Base-by-base conservation (phyloP, 257 asterid genomes). In the Petrea volubilis region DNA sequence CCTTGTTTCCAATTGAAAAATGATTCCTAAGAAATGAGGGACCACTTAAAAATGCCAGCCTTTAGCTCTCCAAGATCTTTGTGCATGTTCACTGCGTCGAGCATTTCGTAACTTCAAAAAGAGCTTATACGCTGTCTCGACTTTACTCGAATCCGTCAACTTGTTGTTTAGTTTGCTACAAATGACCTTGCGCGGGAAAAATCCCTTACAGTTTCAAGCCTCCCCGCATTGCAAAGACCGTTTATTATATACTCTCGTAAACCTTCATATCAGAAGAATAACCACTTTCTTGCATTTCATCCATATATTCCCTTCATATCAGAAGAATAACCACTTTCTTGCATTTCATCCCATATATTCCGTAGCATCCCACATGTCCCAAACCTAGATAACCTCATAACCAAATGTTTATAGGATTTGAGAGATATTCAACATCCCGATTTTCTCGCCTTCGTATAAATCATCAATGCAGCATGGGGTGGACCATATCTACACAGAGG, bases 401-500 rank as follows among this genome's bases (percentile, higher is more conserved):
- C 78, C 83, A 94, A 78, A 71, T 89, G 77, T 79, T 91, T 94
- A 77, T 89, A 94, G 5, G 90, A 85, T 3, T 78, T 80, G 67
- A 84, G 17, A 1, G 98, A 94, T 74, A 91, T 78, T 67, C 41
- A 72, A 58, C 97, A 89, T 52, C 95, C 95, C 28, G 82, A 84
- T 78, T 91, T 86, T 76, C 80, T 86, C 3, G 96, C 96, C 80
- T 85, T 89, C 76, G 87, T 87, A 56, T 94, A 89, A 50, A 94
- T 78, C 88, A 85, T 74, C 80, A 94, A 63, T 15, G 97, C 97
- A 64, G 99, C 97, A 68, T 94, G 85, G 38, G 99, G 99, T 20
- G 97, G 99, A 40, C 99, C 99, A 25, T 94, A 89, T 73, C 90
- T 64, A 67, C 97, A 91, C 86, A 93, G 59, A 49, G 90, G 90